Conservation (phyloP, 2,329 filamentous ascomycete species). For the Fusarium scirpi region DNA sequence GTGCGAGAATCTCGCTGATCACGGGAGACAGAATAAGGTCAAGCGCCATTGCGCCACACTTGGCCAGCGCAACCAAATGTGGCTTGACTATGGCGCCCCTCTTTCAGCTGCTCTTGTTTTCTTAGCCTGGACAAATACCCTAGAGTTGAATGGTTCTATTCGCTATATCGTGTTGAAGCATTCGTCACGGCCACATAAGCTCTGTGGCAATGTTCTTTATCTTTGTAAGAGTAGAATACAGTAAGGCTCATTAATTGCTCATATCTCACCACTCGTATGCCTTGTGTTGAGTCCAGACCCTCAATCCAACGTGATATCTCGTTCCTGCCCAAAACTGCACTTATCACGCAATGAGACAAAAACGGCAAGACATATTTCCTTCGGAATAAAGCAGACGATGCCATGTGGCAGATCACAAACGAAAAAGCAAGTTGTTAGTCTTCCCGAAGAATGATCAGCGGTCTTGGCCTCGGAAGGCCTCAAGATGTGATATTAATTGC, state of each 20-base stretch:
- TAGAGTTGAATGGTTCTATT: slow-evolving; percentile 15
- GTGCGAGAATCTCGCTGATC: background rate
- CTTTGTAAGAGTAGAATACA: background rate
- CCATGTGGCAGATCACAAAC: slow-evolving; percentile 36
- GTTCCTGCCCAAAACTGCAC: slow-evolving; percentile 18
- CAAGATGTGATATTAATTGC: slow-evolving; percentile 17
- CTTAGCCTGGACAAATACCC: slow-evolving; percentile 8
- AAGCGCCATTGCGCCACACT: slow-evolving; percentile 24
- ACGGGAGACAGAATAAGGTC: slow-evolving; percentile 7
- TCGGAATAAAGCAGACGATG: slow-evolving; percentile 34
- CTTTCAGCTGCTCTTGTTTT: slow-evolving; percentile 36
- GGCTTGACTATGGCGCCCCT: slow-evolving; percentile 10
- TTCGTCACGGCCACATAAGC: slow-evolving; percentile 31
- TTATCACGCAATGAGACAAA: slow-evolving; percentile 1
- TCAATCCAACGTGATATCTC: slow-evolving; percentile 16
- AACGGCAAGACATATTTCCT: background rate
- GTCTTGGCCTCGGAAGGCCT: slow-evolving; percentile 31
- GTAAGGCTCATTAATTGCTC: background rate
- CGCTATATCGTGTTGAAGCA: background rate
- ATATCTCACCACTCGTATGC: too few species aligned
- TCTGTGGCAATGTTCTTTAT: slow-evolving; percentile 22
- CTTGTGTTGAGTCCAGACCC: background rate
- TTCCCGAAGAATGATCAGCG: slow-evolving; percentile 28
- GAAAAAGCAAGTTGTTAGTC: slow-evolving; percentile 22
- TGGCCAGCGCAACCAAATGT: slow-evolving; percentile 11